Evolutionary conservation across 2,329 filamentous ascomycete genomes (phyloP), one percentile per base, ranked within the genome.

Genomic region (Ophidiomyces ophidiicola): DNA sequence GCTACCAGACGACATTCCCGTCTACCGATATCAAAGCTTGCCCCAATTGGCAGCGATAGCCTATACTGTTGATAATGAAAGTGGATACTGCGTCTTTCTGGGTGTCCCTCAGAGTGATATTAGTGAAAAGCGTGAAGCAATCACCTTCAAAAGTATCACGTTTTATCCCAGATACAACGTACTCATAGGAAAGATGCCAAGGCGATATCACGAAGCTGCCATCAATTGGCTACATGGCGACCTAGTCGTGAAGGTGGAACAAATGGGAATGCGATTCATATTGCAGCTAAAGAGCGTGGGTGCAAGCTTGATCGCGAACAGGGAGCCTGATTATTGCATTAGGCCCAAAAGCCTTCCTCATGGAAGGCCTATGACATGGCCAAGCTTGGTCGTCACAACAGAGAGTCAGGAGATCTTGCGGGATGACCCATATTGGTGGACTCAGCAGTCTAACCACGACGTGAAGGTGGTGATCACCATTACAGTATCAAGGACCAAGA

Each of bases 21-120:
- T 44, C 32, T 44, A 34, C 32, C 30, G 21, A 20, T 44, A 44
- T 40, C n/a, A 40, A 28, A 40, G 32, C 32, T 4, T 35, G 14
- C 11, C 36, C n/a, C 31, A 40, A 10, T 36, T 44, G 36, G 32
- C 39, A 40, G 25, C 32, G 3, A 14, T 32, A 40, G 25, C 32
- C 31, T 32, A 26, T 15, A 20, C 36, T 21, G 30, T 43, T 15
- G 21, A 34, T 24, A 20, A 39, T 36, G 40, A 34, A 10, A 34
- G 40, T 6, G 36, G 30, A 2, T 43, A 39, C 36, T 43, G 36
- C 19, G 35, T 43, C 10, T 43, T 43, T 26, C 6, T 31, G 15
- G 15, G 40, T 32, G 41, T 36, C 19, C 29, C 24, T 10, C 11
- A 30, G 18, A 36, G 32, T 5, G 14, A 32, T 24, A 18, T 36